These are phyloP conservation scores for Exobasidium cylindrosporum DNA, from an alignment of 1,284 basidiomycete genomes.

Conservation along the genomic window DNA sequence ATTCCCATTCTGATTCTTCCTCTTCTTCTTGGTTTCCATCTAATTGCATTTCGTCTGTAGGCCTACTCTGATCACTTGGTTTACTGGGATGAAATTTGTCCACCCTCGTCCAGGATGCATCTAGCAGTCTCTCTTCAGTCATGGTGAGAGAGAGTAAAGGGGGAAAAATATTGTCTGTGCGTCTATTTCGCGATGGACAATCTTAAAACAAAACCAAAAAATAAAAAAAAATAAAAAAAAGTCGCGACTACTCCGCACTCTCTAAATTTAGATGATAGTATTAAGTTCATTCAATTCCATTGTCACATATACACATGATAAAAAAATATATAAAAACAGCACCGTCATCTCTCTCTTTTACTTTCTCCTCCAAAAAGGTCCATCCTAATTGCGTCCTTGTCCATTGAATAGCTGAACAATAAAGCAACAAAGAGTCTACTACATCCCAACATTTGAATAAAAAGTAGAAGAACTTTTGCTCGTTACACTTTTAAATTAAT, in stretches of 20 bases:
- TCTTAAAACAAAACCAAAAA: too few species aligned
- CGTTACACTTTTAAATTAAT: background rate
- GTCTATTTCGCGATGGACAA: too few species aligned
- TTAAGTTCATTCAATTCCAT: too few species aligned
- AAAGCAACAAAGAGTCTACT: background rate
- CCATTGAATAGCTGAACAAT: background rate
- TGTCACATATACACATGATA: too few species aligned
- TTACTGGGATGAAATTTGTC: background rate
- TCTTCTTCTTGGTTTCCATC: background rate
- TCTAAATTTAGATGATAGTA: too few species aligned
- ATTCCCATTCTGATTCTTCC: slow-evolving; percentile 10
- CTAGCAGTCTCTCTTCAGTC: background rate
- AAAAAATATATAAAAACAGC: too few species aligned
- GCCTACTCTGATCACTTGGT: background rate
- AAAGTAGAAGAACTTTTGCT: background rate
- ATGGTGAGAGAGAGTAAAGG: too few species aligned
- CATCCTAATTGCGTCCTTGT: background rate
- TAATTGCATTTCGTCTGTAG: background rate
- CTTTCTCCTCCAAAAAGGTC: background rate
- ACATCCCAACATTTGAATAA: background rate
- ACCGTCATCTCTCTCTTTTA: too few species aligned
- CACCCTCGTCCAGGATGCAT: background rate
- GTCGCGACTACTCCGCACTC: too few species aligned
- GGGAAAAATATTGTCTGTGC: too few species aligned
- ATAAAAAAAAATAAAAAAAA: too few species aligned